A percentile compares a stretch with the other conserved stretches of the same genome.
phyloP scores from a whole-genome alignment of 2,329 filamentous ascomycete genomes.

The Colletotrichum sansevieriae region DNA sequence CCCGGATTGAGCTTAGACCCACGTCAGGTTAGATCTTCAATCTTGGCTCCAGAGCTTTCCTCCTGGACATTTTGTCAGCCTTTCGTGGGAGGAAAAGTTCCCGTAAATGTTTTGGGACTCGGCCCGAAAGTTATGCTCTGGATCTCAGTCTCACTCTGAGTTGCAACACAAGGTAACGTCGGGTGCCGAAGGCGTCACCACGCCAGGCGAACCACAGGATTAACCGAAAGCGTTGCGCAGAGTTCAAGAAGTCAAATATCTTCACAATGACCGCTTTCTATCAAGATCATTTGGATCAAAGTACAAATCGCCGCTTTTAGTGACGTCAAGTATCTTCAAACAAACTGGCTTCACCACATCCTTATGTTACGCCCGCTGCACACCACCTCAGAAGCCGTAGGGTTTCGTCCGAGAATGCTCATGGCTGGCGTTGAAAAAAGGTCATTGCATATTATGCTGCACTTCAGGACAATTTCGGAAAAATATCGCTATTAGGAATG shows the following conservation, averaged over 20 bases:
- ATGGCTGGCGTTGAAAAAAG: constrained; percentile 33
- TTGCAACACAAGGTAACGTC: constrained; percentile 64
- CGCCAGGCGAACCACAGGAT: no score
- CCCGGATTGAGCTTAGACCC: neutral
- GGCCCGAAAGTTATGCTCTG: constrained; percentile 71
- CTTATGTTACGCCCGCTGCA: constrained; percentile 36
- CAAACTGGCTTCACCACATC: constrained; percentile 26
- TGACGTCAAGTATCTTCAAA: constrained; percentile 17
- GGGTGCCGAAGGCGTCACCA: neutral
- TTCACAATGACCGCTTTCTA: constrained; percentile 13
- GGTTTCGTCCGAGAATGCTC: neutral
- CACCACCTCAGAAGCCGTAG: constrained; percentile 11
- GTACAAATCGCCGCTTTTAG: constrained; percentile 33
- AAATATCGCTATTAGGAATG: constrained; percentile 61
- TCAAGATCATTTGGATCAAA: constrained; percentile 41
- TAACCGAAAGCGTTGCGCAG: neutral
- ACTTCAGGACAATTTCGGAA: constrained; percentile 35
- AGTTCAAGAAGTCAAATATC: constrained; percentile 18
- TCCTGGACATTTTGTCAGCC: constrained; percentile 70
- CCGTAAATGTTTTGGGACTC: constrained; percentile 71
- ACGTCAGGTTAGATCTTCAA: neutral
- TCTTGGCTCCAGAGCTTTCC: constrained; percentile 67
- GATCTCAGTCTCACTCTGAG: constrained; percentile 74
- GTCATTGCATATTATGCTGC: constrained; percentile 36
- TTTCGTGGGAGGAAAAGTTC: constrained; percentile 64